Percentiles rank a stretch among this genome's conserved stretches.
phyloP scores from a whole-genome alignment of 2,329 filamentous ascomycete genomes.

The Fusarium austroafricanum region DNA sequence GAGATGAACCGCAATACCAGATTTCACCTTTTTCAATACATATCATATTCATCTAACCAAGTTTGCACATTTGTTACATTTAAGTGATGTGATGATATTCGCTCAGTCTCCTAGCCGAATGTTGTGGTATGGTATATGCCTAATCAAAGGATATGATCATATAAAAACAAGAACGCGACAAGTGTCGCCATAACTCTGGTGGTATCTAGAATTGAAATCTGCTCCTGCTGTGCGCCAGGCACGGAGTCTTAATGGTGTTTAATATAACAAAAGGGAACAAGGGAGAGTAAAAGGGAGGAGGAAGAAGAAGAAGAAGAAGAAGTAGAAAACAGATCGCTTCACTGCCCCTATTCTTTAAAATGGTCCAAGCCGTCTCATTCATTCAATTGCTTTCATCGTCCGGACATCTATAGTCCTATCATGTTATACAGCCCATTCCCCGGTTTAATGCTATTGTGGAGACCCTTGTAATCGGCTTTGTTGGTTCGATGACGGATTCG shows the following conservation, averaged over 20 bases:
- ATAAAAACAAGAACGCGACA: constrained; percentile 20
- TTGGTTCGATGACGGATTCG: constrained; percentile 12
- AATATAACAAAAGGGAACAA: constrained; percentile 22
- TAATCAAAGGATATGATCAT: constrained; percentile 19
- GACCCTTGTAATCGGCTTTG: constrained; percentile 28
- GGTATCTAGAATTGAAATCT: constrained; percentile 41
- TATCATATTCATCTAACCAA: not conserved
- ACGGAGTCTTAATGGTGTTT: constrained; percentile 30
- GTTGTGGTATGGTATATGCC: constrained; percentile 11
- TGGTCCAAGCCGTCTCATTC: constrained; percentile 20
- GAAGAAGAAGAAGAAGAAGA: not conserved
- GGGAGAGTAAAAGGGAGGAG: constrained; percentile 3
- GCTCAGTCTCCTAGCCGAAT: not conserved
- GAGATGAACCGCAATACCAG: not conserved
- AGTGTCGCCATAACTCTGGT: constrained; percentile 31
- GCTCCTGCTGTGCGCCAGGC: constrained; percentile 32
- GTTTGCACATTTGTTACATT: not conserved
- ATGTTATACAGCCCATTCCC: not conserved
- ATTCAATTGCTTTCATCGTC: constrained; percentile 8
- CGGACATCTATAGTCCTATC: not conserved
- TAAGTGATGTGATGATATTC: not conserved
- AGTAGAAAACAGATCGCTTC: constrained; percentile 8
- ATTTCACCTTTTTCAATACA: not conserved
- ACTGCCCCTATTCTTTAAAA: constrained; percentile 15
- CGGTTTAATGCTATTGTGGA: constrained; percentile 3